Evolutionary conservation across 202 grass and related monocot species (phyloP).

Genomic region (Alloteropsis angusta): DNA sequence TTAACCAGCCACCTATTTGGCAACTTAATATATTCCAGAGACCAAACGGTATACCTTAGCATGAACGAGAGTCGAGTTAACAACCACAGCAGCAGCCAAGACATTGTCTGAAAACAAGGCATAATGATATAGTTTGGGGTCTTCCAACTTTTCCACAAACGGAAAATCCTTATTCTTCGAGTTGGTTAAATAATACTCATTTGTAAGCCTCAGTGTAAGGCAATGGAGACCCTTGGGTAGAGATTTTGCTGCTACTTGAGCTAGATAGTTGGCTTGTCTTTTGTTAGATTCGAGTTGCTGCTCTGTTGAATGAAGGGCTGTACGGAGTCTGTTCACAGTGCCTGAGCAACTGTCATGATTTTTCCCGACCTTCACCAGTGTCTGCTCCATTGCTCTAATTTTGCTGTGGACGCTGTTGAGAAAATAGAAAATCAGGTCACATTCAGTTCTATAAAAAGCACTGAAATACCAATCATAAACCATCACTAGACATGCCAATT

Average conservation of each 20-base stretch:
- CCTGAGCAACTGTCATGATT: slow-evolving; percentile 50
- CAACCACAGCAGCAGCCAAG: slow-evolving; percentile 70
- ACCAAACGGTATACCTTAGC: slow-evolving; percentile 48
- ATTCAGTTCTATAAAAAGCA: not conserved
- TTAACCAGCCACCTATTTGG: not conserved
- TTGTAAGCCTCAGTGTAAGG: slow-evolving; percentile 55
- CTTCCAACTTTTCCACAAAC: slow-evolving; percentile 49
- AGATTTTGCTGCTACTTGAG: slow-evolving; percentile 69
- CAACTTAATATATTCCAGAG: slow-evolving; percentile 3
- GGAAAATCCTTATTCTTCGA: slow-evolving; percentile 34
- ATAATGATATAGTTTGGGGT: slow-evolving; percentile 69
- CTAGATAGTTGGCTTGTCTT: slow-evolving; percentile 46
- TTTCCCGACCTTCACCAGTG: slow-evolving; percentile 39
- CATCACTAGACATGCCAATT: not conserved
- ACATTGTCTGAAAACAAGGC: slow-evolving; percentile 86
- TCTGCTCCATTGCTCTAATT: slow-evolving; percentile 65
- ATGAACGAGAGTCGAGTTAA: slow-evolving; percentile 71
- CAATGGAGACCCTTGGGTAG: slow-evolving; percentile 74
- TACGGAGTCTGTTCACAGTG: slow-evolving; percentile 39
- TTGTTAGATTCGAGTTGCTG: slow-evolving; percentile 44
- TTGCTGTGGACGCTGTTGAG: slow-evolving; percentile 45
- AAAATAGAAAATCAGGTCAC: slow-evolving; percentile 27
- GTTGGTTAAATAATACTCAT: slow-evolving; percentile 54
- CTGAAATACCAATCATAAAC: not conserved
- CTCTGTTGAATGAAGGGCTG: slow-evolving; percentile 45